phyloP scores from a whole-genome alignment of 148 eudicot genomes.

The Arbutus unedo region DNA sequence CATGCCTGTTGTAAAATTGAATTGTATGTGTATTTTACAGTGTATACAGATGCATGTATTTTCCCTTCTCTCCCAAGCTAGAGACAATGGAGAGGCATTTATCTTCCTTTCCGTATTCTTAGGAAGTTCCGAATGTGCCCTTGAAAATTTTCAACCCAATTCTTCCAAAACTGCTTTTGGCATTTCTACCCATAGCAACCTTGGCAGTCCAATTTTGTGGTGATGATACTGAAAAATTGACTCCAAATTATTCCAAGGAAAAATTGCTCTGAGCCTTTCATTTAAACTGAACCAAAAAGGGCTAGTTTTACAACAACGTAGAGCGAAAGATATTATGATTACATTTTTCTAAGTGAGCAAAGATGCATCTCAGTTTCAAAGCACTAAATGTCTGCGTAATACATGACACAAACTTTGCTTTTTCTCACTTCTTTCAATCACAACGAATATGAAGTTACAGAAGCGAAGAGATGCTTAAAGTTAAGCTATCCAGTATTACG shows the following conservation, averaged over 20 bases:
- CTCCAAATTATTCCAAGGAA: background rate
- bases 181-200: background rate
- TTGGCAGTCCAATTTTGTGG: background rate
- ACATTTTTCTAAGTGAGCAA: constrained; percentile 1
- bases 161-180: background rate
- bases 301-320: constrained; percentile 12
- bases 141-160: background rate
- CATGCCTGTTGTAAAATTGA: too few relatives aligned
- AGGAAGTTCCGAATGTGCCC: too few relatives aligned
- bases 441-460: background rate
- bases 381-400: background rate
- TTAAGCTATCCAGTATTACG: background rate
- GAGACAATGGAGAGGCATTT: background rate
- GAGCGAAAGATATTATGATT: background rate
- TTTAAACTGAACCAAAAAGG: background rate
- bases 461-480: background rate
- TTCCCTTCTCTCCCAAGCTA: background rate
- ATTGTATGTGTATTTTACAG: background rate
- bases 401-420: background rate
- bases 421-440: background rate
- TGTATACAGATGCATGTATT: background rate
- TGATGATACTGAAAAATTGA: background rate
- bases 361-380: background rate
- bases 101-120: too few relatives aligned
- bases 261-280: background rate